Evolutionary conservation across 768 basidiomycete species (phyloP).

Genomic region (Collybiopsis confluens): DNA sequence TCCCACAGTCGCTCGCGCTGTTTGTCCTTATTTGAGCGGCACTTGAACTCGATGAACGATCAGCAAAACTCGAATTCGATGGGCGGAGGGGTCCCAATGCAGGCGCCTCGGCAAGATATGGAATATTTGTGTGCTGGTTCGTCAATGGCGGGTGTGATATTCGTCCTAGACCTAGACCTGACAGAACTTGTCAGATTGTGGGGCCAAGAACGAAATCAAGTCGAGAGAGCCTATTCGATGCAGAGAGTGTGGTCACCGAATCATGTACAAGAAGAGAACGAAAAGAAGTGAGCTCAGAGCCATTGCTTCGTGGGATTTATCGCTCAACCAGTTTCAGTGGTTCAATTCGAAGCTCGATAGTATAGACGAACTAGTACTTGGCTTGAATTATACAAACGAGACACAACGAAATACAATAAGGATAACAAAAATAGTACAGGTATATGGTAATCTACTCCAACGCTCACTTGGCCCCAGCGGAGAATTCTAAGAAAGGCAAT

Average conservation of each 20-base stretch:
- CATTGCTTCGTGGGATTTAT: background rate
- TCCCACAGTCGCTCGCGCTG: background rate
- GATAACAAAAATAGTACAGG: constrained; percentile 1
- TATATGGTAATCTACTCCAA: too few species aligned
- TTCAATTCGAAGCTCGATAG: constrained; percentile 85
- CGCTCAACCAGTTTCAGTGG: constrained; percentile 43
- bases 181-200: constrained; percentile 61
- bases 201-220: constrained; percentile 88
- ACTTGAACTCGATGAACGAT: constrained; percentile 1
- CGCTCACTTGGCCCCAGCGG: constrained; percentile 46
- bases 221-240: constrained; percentile 92
- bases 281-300: constrained; percentile 68
- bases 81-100: constrained; percentile 19
- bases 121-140: constrained; percentile 59
- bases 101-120: constrained; percentile 41
- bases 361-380: too few species aligned
- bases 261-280: constrained; percentile 98
- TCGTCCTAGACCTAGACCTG: background rate
- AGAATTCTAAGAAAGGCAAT: constrained; percentile 40
- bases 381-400: too few species aligned
- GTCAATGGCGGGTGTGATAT: background rate
- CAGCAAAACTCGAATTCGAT: background rate
- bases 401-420: constrained; percentile 6
- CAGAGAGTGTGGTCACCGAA: constrained; percentile 94
- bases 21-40: background rate